Evolutionary conservation across 2,329 filamentous ascomycete species (phyloP), one percentile per base, ranked within the genome.

Genomic region (Seiridium unicorne): DNA sequence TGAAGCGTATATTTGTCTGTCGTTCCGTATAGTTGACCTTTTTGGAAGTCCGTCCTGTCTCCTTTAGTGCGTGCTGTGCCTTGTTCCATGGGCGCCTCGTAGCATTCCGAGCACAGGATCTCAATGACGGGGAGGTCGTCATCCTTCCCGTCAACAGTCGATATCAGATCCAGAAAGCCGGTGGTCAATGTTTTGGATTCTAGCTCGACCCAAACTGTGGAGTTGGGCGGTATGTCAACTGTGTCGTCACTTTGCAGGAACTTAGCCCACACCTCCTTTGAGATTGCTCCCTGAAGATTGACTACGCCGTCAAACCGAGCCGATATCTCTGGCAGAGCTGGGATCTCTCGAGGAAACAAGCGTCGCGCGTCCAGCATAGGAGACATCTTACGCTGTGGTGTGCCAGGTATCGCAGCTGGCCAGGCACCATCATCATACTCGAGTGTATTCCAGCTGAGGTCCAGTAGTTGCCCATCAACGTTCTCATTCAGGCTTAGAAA

Each of bases 21-120:
- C 49, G 40, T 60, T 9, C 62, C 62, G 35, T 63, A 63, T 9
- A 63, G 44, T 11, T 35, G 4, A 1, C 62, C 62, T 9, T 60
- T 58, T n/a, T 47, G 13, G 34, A 36, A 59, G 49, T 63, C 62
- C 11, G 60, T 59, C 13, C 62, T 46, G 40, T 63, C 57, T 3
- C 54, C 57, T 65, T 65, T 1, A 38, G n/a, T 44, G 55, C 61
- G 56, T 44, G 58, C n/a, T 51, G 54, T 57, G 53, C 35, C 31
- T 5, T 62, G 59, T 7, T 64, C 61, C 31, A 67, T 62, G 4
- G 66, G 66, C 38, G 66, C 60, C 54, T 74, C 72, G 55, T 73
- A 74, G 11, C 70, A 70, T 47, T 74, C 72, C 1, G 71, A 71
- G 49, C 70, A 70, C n/a, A 70, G 71, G 11, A 72, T 60, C 36